Percentiles rank a stretch among this genome's conserved stretches.
phyloP scores from a whole-genome alignment of 768 basidiomycete genomes.

The Lactarius psammicola region DNA sequence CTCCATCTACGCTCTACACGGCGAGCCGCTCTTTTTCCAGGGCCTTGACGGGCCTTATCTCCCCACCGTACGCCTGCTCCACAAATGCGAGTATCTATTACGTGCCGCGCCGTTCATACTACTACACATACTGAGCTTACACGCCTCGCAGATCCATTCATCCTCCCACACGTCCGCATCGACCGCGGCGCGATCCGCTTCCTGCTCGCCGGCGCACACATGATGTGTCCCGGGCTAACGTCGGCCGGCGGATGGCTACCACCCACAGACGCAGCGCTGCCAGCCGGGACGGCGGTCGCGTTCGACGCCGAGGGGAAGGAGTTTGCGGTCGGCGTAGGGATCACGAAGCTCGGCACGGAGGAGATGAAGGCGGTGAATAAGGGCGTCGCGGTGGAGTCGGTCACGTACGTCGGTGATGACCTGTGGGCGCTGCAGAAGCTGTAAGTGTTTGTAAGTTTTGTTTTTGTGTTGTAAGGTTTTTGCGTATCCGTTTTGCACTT shows the following conservation, averaged over 20 bases:
- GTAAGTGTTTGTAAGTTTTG: slow-evolving; percentile 34
- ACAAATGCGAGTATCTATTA: slow-evolving; percentile 66
- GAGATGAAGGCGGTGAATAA: slow-evolving; percentile 91
- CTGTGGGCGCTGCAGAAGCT: slow-evolving; percentile 71
- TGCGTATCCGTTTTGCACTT: no score
- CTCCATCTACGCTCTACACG: slow-evolving; percentile 85
- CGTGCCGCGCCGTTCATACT: neutral
- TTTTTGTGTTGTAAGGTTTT: neutral
- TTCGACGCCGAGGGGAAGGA: slow-evolving; percentile 97
- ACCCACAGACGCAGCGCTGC: slow-evolving; percentile 61
- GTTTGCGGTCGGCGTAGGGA: slow-evolving; percentile 82
- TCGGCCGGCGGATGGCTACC: slow-evolving; percentile 90
- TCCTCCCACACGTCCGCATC: slow-evolving; percentile 84
- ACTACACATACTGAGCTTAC: neutral
- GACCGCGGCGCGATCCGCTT: slow-evolving; percentile 99
- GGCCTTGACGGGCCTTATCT: slow-evolving; percentile 93
- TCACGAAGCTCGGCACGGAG: slow-evolving; percentile 79
- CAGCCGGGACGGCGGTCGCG: slow-evolving; percentile 77
- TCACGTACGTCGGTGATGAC: slow-evolving; percentile 86
- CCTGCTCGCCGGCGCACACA: slow-evolving; percentile 87
- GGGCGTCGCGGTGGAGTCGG: slow-evolving; percentile 83
- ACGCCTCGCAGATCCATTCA: slow-evolving; percentile 68
- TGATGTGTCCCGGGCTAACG: slow-evolving; percentile 97
- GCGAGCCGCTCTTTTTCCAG: slow-evolving; percentile 91
- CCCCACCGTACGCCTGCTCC: slow-evolving; percentile 85